Evolutionary conservation across 768 basidiomycete genomes (phyloP).

Genomic region (Tylopilus cervinicoccineus): DNA sequence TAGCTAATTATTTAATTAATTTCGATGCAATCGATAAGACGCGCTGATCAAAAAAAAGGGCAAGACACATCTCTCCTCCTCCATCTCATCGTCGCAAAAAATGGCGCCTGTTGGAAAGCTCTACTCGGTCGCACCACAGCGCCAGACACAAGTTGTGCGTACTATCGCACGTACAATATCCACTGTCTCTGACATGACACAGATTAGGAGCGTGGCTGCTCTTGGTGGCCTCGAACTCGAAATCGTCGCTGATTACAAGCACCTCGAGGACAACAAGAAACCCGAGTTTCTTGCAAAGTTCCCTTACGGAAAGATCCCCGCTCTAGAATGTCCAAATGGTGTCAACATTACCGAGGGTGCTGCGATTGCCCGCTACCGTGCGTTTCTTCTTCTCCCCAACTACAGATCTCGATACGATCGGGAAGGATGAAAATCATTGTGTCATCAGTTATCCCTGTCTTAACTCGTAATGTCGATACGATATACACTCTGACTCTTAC

Average conservation of each 20-base stretch:
- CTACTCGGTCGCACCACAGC: conserved; percentile 42
- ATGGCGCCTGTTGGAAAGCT: conserved; percentile 64
- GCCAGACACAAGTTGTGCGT: conserved; percentile 45
- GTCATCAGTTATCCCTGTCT: conserved; percentile 74
- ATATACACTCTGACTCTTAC: conserved; percentile 7
- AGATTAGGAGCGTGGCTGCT: conserved; percentile 58
- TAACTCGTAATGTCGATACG: conserved; percentile 55
- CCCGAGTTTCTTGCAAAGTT: conserved; percentile 73
- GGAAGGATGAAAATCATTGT: conserved; percentile 22
- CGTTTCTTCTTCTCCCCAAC: conserved; percentile 36
- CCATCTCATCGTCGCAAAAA: conserved; percentile 27
- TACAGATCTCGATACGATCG: conserved; percentile 13
- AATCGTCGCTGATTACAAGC: conserved; percentile 49
- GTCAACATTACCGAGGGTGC: conserved; percentile 73
- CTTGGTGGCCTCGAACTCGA: conserved; percentile 56
- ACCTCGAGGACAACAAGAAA: conserved; percentile 64
- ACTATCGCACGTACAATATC: conserved; percentile 1
- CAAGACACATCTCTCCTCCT: conserved; percentile 9
- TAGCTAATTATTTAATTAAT: conserved; percentile 19
- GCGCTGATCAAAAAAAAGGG: conserved; percentile 22
- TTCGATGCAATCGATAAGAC: conserved; percentile 29
- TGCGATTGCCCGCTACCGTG: conserved; percentile 86
- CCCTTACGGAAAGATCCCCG: conserved; percentile 81
- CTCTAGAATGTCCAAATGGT: conserved; percentile 72
- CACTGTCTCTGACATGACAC: conserved; percentile 3